These are phyloP conservation scores for Henckelia pumila DNA, from an alignment of 257 asterid species.

Conservation along the genomic window DNA sequence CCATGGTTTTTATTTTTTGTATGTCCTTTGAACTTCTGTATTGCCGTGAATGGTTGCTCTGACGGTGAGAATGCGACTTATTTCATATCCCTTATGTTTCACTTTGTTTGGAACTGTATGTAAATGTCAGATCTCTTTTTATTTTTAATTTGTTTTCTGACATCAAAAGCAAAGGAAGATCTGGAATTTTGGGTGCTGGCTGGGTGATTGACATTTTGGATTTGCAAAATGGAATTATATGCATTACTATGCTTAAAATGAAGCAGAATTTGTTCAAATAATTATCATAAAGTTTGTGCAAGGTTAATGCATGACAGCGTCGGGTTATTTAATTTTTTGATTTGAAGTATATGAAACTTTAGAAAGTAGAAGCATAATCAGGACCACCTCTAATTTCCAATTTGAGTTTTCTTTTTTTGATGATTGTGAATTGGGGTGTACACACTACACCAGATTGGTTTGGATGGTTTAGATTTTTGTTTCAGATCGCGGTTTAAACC, in stretches of 20 bases:
- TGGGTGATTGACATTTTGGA: background rate
- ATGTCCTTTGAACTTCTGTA: constrained; percentile 21
- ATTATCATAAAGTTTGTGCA: background rate
- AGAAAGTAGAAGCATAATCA: background rate
- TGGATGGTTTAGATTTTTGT: background rate
- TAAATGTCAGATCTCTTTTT: background rate
- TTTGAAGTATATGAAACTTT: background rate
- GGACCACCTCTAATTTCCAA: background rate
- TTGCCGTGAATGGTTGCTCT: constrained; percentile 16
- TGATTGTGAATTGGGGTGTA: background rate
- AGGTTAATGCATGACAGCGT: background rate
- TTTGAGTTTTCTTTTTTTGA: background rate
- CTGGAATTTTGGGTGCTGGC: background rate
- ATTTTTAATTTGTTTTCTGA: background rate
- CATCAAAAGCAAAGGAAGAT: background rate
- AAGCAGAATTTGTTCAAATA: background rate
- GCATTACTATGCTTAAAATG: background rate
- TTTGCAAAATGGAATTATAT: background rate
- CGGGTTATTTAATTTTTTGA: background rate
- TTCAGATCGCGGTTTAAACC: no score
- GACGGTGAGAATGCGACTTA: background rate
- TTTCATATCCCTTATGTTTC: background rate
- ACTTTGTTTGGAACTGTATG: background rate
- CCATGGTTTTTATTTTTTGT: background rate
- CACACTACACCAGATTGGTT: background rate